These are phyloP conservation scores for Cryphonectria naterciae DNA, from an alignment of 2,329 filamentous ascomycete genomes.

Conservation along the genomic window DNA sequence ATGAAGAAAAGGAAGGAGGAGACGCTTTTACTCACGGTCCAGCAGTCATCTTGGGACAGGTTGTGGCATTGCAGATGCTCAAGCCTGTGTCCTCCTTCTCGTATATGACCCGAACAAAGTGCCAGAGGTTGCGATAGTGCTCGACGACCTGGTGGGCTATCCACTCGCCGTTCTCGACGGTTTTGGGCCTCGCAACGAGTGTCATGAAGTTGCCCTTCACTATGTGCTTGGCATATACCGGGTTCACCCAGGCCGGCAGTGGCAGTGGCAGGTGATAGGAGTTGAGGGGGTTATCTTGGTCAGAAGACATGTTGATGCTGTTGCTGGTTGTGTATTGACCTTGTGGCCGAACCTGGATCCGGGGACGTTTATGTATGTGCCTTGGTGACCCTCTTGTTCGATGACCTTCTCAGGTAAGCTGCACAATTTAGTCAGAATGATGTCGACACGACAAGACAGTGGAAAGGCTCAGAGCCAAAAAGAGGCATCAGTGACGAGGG, in stretches of 20 bases:
- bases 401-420: background rate
- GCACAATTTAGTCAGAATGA: background rate
- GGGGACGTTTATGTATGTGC: background rate
- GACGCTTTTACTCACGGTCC: conserved; percentile 64
- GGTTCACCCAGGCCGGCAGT: conserved; percentile 67
- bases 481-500: background rate
- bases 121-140: conserved; percentile 79
- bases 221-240: conserved; percentile 72
- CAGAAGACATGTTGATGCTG: conserved; percentile 30
- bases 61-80: conserved; percentile 75
- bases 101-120: conserved; percentile 79
- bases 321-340: background rate
- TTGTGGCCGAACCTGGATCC: background rate
- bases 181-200: conserved; percentile 79
- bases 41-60: conserved; percentile 84
- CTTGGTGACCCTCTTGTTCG: background rate
- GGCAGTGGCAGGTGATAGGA: conserved; percentile 41
- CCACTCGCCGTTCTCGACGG: conserved; percentile 86
- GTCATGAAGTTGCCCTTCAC: conserved; percentile 93
- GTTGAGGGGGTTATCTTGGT: conserved; percentile 38
- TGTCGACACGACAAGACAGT: background rate
- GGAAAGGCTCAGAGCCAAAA: background rate
- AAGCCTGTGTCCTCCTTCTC: conserved; percentile 72
- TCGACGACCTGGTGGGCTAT: conserved; percentile 86
- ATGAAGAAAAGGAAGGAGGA: background rate